Base-by-base conservation (phyloP, 345 rosid species). In the Corchorus olitorius region DNA sequence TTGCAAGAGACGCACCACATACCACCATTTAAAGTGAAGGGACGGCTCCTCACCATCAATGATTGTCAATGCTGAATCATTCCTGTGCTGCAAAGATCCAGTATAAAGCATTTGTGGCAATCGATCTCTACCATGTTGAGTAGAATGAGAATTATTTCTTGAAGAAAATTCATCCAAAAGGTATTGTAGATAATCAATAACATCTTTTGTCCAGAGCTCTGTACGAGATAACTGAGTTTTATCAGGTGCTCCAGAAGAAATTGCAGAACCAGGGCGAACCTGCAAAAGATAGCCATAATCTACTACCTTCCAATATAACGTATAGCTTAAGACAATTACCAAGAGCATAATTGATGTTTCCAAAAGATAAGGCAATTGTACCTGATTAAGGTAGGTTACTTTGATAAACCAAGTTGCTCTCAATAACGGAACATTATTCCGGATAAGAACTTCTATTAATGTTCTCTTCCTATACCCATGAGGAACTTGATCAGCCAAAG, bases 311-410 rank as follows among this genome's bases (percentile, higher is more conserved):
- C 78, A 56, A 78, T 41, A 16, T 63, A 35, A 54, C 46, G 41
- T 71, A 53, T 54, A 72, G 17, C n/a, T 59, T 54, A 43, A 15
- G 61, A 11, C 27, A 72, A 48, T 55, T 49, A 45, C 3, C 35
- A 52, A 37, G 11, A 70, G 45, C 14, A 49, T 48, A 27, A 49
- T 22, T 6, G n/a, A 13, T 22, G 27, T 8, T 10, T 33, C n/a
- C 49, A 33, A 58, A 12, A 65, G 3, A 53, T 15, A 66, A 34
- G 70, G 69, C 48, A 20, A 71, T 50, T 50, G 16, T 85, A 94
- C 99, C 98, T 94, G 99, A 86, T 92, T 92, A 81, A 97, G 99
- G 79, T 97, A 97, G 72, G 91, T 89, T 73, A 97, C 92, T 91
- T 94, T 97, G 75, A 94, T 87, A 85, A 88, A 94, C 99, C 99